Percentiles rank a stretch among this genome's conserved stretches.
phyloP scores from a whole-genome alignment of 169 alveolate genomes.

The Cryptosporidium tyzzeri region DNA sequence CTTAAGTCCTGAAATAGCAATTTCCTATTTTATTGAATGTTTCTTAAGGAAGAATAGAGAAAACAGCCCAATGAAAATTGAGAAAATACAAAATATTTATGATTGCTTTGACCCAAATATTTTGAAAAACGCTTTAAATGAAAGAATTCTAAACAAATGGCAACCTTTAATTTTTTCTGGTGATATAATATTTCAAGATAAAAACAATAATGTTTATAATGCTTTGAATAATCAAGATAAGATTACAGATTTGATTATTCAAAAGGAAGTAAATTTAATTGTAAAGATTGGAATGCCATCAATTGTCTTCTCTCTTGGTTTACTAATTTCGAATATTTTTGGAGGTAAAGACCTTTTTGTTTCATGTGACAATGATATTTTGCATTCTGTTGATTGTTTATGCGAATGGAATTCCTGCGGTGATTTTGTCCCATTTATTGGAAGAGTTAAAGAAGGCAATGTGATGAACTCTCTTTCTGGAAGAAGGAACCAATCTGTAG shows the following conservation, averaged over 20 bases:
- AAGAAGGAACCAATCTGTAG: constrained; percentile 62
- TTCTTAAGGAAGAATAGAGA: not conserved
- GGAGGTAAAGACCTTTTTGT: constrained; percentile 55
- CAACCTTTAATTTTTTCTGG: constrained; percentile 49
- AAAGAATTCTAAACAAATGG: constrained; percentile 42
- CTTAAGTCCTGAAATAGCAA: constrained; percentile 68
- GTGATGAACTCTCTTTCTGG: constrained; percentile 64
- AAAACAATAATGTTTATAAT: not conserved
- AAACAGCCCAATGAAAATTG: not conserved
- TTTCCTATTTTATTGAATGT: constrained; percentile 34
- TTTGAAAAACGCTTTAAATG: constrained; percentile 7
- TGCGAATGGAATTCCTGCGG: constrained; percentile 77
- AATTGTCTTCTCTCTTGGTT: constrained; percentile 64
- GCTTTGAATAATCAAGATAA: not conserved
- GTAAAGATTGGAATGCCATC: constrained; percentile 65
- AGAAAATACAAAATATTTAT: constrained; percentile 6
- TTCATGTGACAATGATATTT: constrained; percentile 55
- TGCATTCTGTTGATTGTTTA: constrained; percentile 51
- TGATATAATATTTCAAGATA: constrained; percentile 38
- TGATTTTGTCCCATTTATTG: constrained; percentile 37
- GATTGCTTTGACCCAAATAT: not conserved
- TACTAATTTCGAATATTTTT: constrained; percentile 33
- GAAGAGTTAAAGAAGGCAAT: constrained; percentile 66
- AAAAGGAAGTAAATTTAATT: constrained; percentile 2
- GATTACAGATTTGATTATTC: constrained; percentile 4